Evolutionary conservation across 2,329 filamentous ascomycete species (phyloP).

Genomic region (Ascochyta pisi): DNA sequence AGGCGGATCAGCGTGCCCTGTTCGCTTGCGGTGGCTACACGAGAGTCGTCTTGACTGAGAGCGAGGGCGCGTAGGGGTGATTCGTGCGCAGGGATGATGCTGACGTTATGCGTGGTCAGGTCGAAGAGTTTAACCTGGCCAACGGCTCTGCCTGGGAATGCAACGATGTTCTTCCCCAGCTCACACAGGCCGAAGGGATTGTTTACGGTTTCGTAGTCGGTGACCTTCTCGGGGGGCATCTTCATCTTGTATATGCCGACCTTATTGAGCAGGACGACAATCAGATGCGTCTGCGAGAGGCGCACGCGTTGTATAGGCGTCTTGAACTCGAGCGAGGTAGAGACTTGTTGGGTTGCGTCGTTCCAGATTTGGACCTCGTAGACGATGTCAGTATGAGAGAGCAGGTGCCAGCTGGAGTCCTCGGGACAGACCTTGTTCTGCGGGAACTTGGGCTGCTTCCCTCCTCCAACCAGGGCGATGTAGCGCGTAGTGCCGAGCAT

Average conservation of each 20-base stretch:
- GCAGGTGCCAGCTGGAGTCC: conserved; percentile 34
- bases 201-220: conserved; percentile 83
- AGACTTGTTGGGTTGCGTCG: conserved; percentile 76
- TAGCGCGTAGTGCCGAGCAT: conserved; percentile 90
- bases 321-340: conserved; percentile 79
- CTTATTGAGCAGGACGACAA: conserved; percentile 81
- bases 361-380: conserved; percentile 86
- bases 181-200: conserved; percentile 84
- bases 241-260: conserved; percentile 82
- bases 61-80: conserved; percentile 78
- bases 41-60: conserved; percentile 78
- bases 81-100: conserved; percentile 90
- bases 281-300: conserved; percentile 76
- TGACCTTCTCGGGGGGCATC: conserved; percentile 72
- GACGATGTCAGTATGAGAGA: conserved; percentile 37
- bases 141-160: conserved; percentile 83
- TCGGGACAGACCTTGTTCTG: conserved; percentile 73
- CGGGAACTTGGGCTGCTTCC: conserved; percentile 82
- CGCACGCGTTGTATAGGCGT: conserved; percentile 82
- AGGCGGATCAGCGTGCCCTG: conserved; percentile 90
- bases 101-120: conserved; percentile 78
- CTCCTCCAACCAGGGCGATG: conserved; percentile 87
- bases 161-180: conserved; percentile 74
- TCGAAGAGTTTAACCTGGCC: conserved; percentile 92
- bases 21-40: conserved; percentile 90